Base-by-base conservation (phyloP, 2,329 filamentous ascomycete genomes). In the Ambrosiella xylebori region DNA sequence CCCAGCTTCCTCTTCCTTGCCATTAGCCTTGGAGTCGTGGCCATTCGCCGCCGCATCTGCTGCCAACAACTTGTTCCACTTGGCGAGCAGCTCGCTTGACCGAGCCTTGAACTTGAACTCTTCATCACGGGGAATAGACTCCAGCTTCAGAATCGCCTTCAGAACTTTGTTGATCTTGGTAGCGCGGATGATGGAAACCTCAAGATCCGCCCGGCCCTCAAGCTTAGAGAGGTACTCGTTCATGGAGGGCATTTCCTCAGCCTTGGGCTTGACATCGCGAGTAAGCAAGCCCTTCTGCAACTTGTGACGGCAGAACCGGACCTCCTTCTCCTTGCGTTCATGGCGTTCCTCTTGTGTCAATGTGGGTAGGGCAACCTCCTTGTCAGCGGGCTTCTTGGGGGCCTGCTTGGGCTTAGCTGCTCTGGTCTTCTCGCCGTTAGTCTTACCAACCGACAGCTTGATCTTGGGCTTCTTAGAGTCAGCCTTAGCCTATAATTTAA, bases 101-200 rank as follows among this genome's bases (percentile, higher is more conserved):
- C 93, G 85, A 63, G 82, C 75, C 74, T 93, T 94, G 79, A 98
- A 96, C 58, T 86, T 74, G 70, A 85, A 94, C 63, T 95, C 86
- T 40, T 90, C 86, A 63, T 98, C 93, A 61, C 84, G 84, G 4
- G 90, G 90, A 64, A 98, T 95, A 2, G 77, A 77, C 49, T 84
- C 79, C 7, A 98, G 76, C 74, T 95, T 96, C 65, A 96, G 75
- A 63, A 98, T 93, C 3, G 85, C 89, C 74, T 94, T 95, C 59
- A 98, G 78, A 9, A 98, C 91, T 74, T 98, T 98, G 80, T 97
- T 91, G 71, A 98, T 96, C 77, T 97, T 98, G 62, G 93, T 98
- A 12, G 74, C 76, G 62, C 87, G 82, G 65, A 97, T 95, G 65
- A 96, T 93, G 63, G 82, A 82, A 37, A 86, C 88, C 68, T 97